Base-by-base conservation (phyloP, 306 rosid genomes). In the Cyamopsis tetragonoloba region DNA sequence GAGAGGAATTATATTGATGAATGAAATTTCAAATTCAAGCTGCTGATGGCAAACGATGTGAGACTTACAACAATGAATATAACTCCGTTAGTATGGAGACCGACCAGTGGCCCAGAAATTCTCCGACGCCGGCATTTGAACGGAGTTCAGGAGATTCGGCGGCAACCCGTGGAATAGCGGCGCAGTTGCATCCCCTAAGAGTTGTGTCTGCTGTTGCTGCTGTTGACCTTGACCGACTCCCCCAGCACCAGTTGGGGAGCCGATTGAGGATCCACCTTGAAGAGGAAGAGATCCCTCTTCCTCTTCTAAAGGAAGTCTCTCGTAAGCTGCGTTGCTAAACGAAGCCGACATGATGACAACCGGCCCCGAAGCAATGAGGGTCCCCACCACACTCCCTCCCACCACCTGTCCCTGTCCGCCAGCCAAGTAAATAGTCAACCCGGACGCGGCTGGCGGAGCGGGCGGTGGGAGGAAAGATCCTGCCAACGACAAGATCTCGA, bases 321-420 rank as follows among this genome's bases (percentile, higher is more conserved):
- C 99, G 10, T 95, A 95, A 0, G 97, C 99, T 0, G 99, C 99
- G 95, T 95, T 95, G 42, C 99, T 88, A 53, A 95, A 95, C 0
- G 97, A 95, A 18, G 97, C 99, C 0, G 97, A 91, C 92, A 95
- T 95, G 26, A 95, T 84, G 2, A 95, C 97, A 17, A 95, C 99
- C 0, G 99, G 95, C 0, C 99, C 99, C 0, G 97, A 83, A 11
- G 99, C 99, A 49, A 77, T 63, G 0, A 95, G 75, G 0, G 89
- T 78, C 9, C 97, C 99, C 0, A 85, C 96, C 1, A 88, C 97
- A 44, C 92, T 90, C 2, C 99, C 99, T 1, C 99, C 99, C 0
- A 95, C 97, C 2, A 95, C 97, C 73, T 95, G 99, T 0, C 99
- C 99, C 51, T 90, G 97, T 1, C 99, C 99, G 0, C 99, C 99